Conservation (phyloP, 441 rosid genomes). For the Lagerstroemia fauriei region DNA sequence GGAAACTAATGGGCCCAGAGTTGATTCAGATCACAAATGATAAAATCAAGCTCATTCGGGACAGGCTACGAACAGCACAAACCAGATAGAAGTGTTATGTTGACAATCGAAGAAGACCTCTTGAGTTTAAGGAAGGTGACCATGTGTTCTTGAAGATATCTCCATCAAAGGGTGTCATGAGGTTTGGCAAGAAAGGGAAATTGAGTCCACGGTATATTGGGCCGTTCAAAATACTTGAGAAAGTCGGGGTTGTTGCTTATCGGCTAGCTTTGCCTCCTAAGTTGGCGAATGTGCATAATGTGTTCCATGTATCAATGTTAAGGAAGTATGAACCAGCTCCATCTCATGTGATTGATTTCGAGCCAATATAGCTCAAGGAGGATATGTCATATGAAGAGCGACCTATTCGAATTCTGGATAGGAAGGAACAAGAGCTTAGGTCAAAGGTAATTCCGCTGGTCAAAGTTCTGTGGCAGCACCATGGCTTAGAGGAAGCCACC, state of each 20-base stretch:
- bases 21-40: too few species aligned
- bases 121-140: not conserved
- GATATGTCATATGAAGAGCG: not conserved
- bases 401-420: not conserved
- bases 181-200: conserved; percentile 6
- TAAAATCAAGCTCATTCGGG: too few species aligned
- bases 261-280: not conserved
- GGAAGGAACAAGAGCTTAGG: not conserved
- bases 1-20: too few species aligned
- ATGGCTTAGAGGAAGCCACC: not conserved
- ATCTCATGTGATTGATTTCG: not conserved
- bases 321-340: not conserved
- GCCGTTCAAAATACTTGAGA: not conserved
- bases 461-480: not conserved
- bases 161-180: not conserved
- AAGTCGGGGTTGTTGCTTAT: not conserved
- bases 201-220: not conserved
- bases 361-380: not conserved
- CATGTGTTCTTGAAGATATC: conserved; percentile 1
- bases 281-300: not conserved
- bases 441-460: not conserved
- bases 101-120: not conserved
- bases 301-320: not conserved
- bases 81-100: too few species aligned
- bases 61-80: too few species aligned